These are phyloP conservation scores for Clavariopsis aquatica DNA, from an alignment of 495 filamentous ascomycete species.

Conservation along the genomic window DNA sequence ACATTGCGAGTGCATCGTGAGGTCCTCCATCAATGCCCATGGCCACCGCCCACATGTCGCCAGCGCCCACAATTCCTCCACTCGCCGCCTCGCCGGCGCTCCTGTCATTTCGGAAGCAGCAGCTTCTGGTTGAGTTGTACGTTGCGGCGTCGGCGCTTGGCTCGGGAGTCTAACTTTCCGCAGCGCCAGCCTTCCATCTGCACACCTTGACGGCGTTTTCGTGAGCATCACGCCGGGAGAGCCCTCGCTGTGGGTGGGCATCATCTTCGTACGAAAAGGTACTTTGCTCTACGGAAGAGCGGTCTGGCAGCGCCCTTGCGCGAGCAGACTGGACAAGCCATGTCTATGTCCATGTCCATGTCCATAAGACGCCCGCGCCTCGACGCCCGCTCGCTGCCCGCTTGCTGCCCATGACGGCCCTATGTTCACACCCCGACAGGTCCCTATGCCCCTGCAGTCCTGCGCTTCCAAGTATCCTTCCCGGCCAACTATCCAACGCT, in stretches of 20 bases:
- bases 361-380: not conserved
- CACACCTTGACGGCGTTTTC: constrained; percentile 81
- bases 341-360: not conserved
- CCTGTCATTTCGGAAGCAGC: constrained; percentile 37
- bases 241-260: constrained; percentile 79
- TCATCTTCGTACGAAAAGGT: constrained; percentile 89
- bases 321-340: not conserved
- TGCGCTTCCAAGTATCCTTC: constrained; percentile 89
- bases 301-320: not conserved
- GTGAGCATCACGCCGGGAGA: constrained; percentile 80
- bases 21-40: constrained; percentile 2
- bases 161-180: constrained; percentile 13
- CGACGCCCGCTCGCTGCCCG: not conserved
- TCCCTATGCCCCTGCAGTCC: constrained; percentile 81
- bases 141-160: constrained; percentile 6
- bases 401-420: not conserved
- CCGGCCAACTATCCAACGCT: constrained; percentile 74
- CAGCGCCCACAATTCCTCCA: constrained; percentile 28
- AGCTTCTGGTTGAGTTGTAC: constrained; percentile 41
- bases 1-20: not conserved
- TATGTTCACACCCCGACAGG: constrained; percentile 52
- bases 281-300: constrained; percentile 15
- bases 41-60: not conserved
- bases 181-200: constrained; percentile 79
- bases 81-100: constrained; percentile 19